Base-by-base conservation (phyloP, 2,329 filamentous ascomycete species). In the Dactylonectria macrodidyma region DNA sequence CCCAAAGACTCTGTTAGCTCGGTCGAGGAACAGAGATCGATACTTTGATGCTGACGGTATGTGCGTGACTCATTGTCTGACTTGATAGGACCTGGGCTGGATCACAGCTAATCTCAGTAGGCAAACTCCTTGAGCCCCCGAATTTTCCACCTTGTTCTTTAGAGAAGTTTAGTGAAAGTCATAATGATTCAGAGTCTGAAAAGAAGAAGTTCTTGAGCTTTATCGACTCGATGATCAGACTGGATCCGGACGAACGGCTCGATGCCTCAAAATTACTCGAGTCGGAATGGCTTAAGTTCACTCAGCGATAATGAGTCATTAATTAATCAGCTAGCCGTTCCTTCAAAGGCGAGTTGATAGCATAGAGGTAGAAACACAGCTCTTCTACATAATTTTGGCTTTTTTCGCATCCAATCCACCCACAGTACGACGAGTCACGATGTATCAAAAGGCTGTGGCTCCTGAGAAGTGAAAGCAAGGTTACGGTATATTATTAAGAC, bases 1-100 rank as follows among this genome's bases (percentile, higher is more conserved):
- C 3, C 75, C 75, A 92, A 92, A 9, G n/a, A 12, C 4, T 9
- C 30, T 51, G 24, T 9, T 51, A 14, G 47, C 14, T 30, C 47
- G 47, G 30, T 51, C 12, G 9, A 51, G 14, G 12, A 51, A 51
- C 9, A 22, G 22, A 33, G 24, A 51, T 9, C 2, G 3, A 51
- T 51, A 51, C 22, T 33, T 51, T 30, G 24, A 51, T 2, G 12
- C 47, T 10, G 24, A 51, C 47, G 22, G 47, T n/a, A 33, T n/a
- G 16, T 5, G 16, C 26, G 12, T 9, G 19, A 22, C 47, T 3
- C 4, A 9, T 9, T 9, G 3, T 5, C 47, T 14, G 12, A 12
- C 47, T 16, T 14, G 24, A 51, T 7, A 30, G 26, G 26, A 30
- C 26, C 7, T 30, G 4, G 4, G 26, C 7, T 30, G 26, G 26